Evolutionary conservation across 495 filamentous ascomycete genomes (phyloP).

Genomic region (Xanthoparmelia taractica): DNA sequence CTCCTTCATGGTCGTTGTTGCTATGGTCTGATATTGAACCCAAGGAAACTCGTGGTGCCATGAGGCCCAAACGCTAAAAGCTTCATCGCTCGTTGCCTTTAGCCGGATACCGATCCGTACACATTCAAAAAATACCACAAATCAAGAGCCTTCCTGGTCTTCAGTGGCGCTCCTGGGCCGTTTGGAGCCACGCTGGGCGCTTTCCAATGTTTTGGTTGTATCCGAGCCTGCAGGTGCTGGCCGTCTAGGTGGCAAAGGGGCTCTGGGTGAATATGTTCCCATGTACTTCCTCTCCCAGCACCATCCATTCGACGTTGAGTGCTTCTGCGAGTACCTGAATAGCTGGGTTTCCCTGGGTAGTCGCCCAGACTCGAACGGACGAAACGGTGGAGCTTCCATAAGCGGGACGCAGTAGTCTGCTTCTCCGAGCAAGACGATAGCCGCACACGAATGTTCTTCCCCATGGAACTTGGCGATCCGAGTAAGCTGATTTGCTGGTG

Average conservation of each 20-base stretch:
- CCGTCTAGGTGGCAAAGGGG: neutral
- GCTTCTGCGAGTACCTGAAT: neutral
- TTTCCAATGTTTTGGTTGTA: neutral
- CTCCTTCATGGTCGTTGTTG: too few relatives aligned
- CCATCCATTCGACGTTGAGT: too few relatives aligned
- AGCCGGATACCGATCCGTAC: too few relatives aligned
- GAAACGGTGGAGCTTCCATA: neutral
- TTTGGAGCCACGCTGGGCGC: neutral
- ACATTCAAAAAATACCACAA: neutral
- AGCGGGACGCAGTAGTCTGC: constrained; percentile 10
- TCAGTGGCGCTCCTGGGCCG: neutral
- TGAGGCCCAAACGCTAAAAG: too few relatives aligned
- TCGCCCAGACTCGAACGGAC: neutral
- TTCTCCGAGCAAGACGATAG: constrained; percentile 8
- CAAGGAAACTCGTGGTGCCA: too few relatives aligned
- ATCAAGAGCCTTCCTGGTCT: neutral
- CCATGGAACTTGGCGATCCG: neutral
- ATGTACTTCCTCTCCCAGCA: neutral
- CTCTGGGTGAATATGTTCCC: constrained; percentile 3
- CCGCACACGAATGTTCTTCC: neutral
- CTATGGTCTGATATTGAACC: too few relatives aligned
- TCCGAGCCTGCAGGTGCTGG: neutral
- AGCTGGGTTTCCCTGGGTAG: neutral
- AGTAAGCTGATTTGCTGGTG: neutral
- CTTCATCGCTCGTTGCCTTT: too few relatives aligned